A percentile compares a stretch with the other conserved stretches of the same genome.
Conservation (phyloP, 177 flowering plant genomes). For the Vitis hybrid region DNA sequence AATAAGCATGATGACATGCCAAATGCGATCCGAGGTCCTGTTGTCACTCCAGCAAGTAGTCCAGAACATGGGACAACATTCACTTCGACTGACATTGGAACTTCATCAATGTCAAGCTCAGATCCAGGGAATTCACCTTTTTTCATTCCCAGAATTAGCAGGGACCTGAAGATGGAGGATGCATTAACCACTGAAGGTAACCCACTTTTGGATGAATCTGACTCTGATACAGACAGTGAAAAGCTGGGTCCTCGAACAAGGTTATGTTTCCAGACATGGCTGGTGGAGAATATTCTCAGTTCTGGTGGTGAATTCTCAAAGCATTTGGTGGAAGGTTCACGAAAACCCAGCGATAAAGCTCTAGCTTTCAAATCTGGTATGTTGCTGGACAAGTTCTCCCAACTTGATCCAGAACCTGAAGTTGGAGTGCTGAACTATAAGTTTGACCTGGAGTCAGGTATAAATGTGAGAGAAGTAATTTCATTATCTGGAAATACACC, state of each 20-base stretch:
- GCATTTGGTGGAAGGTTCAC: conserved; percentile 28
- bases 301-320: conserved; percentile 32
- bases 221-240: conserved; percentile 66
- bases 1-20: conserved; percentile 18
- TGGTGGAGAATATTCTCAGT: conserved; percentile 34
- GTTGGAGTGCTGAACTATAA: conserved; percentile 29
- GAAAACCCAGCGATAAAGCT: conserved; percentile 24
- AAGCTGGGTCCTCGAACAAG: conserved; percentile 32
- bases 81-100: conserved; percentile 64
- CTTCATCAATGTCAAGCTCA: conserved; percentile 79
- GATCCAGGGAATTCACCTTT: conserved; percentile 63
- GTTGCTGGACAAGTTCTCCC: conserved; percentile 43
- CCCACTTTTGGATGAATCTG: conserved; percentile 39
- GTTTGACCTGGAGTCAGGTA: conserved; percentile 38
- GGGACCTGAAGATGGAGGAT: conserved; percentile 34
- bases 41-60: conserved; percentile 79
- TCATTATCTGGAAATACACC: conserved; percentile 58
- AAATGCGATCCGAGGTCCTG: conserved; percentile 50
- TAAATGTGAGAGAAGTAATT: conserved; percentile 60
- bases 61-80: conserved; percentile 65
- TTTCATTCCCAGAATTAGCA: conserved; percentile 34
- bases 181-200: conserved; percentile 22
- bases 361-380: conserved; percentile 36
- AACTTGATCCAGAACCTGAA: conserved; percentile 45
- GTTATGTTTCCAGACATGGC: conserved; percentile 53